Conservation (phyloP, 2,329 filamentous ascomycete genomes). For the Plenodomus lindquistii region DNA sequence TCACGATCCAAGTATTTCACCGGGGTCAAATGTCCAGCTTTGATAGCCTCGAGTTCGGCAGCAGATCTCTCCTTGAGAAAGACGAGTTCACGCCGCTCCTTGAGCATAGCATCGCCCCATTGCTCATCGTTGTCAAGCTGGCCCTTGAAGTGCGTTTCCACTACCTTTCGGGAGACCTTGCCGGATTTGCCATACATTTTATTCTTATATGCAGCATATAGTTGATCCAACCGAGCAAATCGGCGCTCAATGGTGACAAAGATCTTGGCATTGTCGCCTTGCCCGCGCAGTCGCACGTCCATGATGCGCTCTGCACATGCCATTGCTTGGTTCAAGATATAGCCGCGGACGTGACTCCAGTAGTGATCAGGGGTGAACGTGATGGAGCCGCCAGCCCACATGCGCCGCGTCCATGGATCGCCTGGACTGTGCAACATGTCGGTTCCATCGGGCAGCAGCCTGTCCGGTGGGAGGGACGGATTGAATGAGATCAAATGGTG, state of each 20-base stretch:
- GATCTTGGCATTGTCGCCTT: constrained; percentile 55
- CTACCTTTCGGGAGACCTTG: not conserved
- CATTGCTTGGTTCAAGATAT: constrained; percentile 13
- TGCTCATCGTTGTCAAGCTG: constrained; percentile 10
- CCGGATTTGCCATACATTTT: not conserved
- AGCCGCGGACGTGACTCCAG: constrained; percentile 7
- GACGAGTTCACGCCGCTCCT: constrained; percentile 65
- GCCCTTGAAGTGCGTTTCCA: constrained; percentile 1
- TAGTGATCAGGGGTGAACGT: constrained; percentile 48
- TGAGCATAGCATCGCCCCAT: constrained; percentile 48
- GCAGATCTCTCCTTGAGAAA: constrained; percentile 61
- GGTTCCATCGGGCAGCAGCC: constrained; percentile 79
- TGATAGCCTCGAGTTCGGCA: constrained; percentile 41
- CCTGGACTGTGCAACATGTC: constrained; percentile 79
- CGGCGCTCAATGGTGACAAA: constrained; percentile 63
- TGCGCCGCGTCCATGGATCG: constrained; percentile 69
- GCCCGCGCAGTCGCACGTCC: constrained; percentile 55
- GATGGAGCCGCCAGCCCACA: constrained; percentile 87
- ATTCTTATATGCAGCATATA: constrained; percentile 15
- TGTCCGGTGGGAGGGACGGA: constrained; percentile 62
- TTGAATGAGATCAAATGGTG: constrained; percentile 91
- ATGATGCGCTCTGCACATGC: constrained; percentile 51
- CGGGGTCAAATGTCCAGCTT: constrained; percentile 27
- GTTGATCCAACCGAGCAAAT: constrained; percentile 40
- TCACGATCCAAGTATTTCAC: constrained; percentile 46